Evolutionary conservation across 805 yeast species (phyloP).

Genomic region (Spathaspora sp.): DNA sequence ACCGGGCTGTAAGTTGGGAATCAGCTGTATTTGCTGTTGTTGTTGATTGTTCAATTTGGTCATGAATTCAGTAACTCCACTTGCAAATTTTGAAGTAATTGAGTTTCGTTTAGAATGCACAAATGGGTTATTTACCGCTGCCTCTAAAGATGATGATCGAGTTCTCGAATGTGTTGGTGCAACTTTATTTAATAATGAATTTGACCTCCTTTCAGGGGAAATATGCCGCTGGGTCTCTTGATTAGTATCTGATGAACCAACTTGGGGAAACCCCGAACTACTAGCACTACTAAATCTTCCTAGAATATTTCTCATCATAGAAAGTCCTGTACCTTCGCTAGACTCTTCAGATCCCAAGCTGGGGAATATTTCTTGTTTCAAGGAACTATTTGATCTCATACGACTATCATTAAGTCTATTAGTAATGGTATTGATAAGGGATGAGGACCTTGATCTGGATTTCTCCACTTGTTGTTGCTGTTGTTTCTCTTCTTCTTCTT

Average conservation of each 20-base stretch:
- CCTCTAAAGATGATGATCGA: slow-evolving; percentile 35
- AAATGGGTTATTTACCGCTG: slow-evolving; percentile 2
- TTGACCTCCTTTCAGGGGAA: slow-evolving; percentile 1
- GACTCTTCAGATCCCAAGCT: slow-evolving; percentile 14
- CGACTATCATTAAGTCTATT: slow-evolving; percentile 29
- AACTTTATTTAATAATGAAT: slow-evolving; percentile 23
- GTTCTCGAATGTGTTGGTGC: slow-evolving; percentile 38
- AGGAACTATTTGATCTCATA: slow-evolving; percentile 30
- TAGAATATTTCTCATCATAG: slow-evolving; percentile 32
- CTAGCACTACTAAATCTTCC: slow-evolving; percentile 30
- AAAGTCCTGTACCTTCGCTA: slow-evolving; percentile 18
- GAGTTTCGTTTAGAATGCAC: slow-evolving; percentile 25
- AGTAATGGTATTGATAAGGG: slow-evolving; percentile 34
- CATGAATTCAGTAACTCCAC: slow-evolving; percentile 41
- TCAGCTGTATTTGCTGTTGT: background rate
- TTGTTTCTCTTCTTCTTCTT: slow-evolving; percentile 8
- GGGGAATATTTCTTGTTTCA: slow-evolving; percentile 28
- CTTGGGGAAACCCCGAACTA: slow-evolving; percentile 17
- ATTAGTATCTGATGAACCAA: slow-evolving; percentile 5
- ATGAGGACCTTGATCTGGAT: slow-evolving; percentile 34
- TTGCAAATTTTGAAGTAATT: slow-evolving; percentile 35
- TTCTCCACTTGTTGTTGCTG: slow-evolving; percentile 2
- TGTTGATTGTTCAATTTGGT: slow-evolving; percentile 28
- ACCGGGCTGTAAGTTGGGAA: background rate
- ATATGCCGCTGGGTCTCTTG: background rate